A percentile compares a stretch with the other conserved stretches of the same genome.
Evolutionary conservation across 1,284 basidiomycete species (phyloP).

Genomic region (Polyporus tsugae): DNA sequence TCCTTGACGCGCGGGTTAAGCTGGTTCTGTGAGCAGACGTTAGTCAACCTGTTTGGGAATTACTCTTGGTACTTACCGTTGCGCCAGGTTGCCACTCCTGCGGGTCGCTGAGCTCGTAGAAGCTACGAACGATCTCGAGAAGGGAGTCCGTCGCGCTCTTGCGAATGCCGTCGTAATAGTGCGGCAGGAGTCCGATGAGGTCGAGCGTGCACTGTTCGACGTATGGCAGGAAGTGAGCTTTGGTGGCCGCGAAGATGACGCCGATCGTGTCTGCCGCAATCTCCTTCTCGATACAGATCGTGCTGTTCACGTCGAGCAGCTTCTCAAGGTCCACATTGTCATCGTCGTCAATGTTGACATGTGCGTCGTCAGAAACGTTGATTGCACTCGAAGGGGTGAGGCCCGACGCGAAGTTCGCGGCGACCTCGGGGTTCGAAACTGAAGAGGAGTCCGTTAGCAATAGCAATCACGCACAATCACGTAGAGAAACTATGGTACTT

Average conservation of each 20-base stretch:
- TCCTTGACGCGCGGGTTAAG: constrained; percentile 84
- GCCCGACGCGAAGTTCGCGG: constrained; percentile 74
- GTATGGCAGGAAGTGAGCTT: constrained; percentile 89
- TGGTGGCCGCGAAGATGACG: constrained; percentile 88
- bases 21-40: constrained; percentile 44
- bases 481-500: constrained; percentile 43
- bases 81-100: constrained; percentile 86
- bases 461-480: neutral
- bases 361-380: constrained; percentile 61
- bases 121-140: constrained; percentile 90
- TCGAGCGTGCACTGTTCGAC: constrained; percentile 84
- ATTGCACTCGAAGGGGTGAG: constrained; percentile 76
- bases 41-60: neutral
- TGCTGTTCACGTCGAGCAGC: constrained; percentile 92
- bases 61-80: constrained; percentile 42
- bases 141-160: constrained; percentile 93
- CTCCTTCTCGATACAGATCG: constrained; percentile 99
- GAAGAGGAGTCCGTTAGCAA: neutral
- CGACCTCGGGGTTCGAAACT: constrained; percentile 61
- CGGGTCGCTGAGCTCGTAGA: constrained; percentile 89
- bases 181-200: constrained; percentile 83
- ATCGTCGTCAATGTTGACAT: constrained; percentile 71
- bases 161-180: constrained; percentile 98
- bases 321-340: constrained; percentile 88
- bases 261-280: constrained; percentile 98